These are phyloP conservation scores for Mycena vulgaris DNA, from an alignment of 768 basidiomycete genomes.

Conservation along the genomic window DNA sequence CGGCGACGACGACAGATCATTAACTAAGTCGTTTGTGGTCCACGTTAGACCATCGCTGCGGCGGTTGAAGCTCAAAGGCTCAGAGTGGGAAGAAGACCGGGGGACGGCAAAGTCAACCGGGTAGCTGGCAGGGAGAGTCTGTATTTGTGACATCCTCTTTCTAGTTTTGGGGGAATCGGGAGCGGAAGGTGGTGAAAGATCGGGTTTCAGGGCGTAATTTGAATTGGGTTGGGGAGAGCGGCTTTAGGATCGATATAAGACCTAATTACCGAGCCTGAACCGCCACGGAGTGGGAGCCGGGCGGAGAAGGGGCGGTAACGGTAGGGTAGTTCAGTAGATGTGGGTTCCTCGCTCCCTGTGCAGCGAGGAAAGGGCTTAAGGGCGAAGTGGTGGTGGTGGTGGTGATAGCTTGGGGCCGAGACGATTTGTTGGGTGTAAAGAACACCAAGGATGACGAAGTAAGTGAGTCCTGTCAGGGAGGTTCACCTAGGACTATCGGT, in stretches of 20 bases:
- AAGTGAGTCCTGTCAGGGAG: conserved; percentile 72
- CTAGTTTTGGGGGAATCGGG: conserved; percentile 37
- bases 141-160: conserved; percentile 63
- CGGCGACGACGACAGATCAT: conserved; percentile 68
- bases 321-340: conserved; percentile 60
- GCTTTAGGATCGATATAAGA: too few relatives aligned
- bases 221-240: too few relatives aligned
- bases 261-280: conserved; percentile 66
- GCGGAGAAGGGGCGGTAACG: conserved; percentile 62
- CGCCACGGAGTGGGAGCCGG: conserved; percentile 64
- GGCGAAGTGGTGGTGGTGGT: conserved; percentile 42
- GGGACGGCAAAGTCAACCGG: conserved; percentile 30
- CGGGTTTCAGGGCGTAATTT: too few relatives aligned
- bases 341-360: conserved; percentile 63
- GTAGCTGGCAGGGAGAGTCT: conserved; percentile 45
- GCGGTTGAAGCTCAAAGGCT: conserved; percentile 30
- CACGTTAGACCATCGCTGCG: conserved; percentile 59
- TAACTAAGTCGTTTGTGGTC: conserved; percentile 64
- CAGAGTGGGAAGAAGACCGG: conserved; percentile 6
- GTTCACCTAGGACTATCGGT: conserved; percentile 71
- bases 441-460: neutral
- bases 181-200: conserved; percentile 29
- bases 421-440: neutral
- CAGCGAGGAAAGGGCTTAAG: conserved; percentile 60
- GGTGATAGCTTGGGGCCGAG: neutral